Base-by-base conservation (phyloP, 1,284 basidiomycete species). In the Microbotryum scabiosae region DNA sequence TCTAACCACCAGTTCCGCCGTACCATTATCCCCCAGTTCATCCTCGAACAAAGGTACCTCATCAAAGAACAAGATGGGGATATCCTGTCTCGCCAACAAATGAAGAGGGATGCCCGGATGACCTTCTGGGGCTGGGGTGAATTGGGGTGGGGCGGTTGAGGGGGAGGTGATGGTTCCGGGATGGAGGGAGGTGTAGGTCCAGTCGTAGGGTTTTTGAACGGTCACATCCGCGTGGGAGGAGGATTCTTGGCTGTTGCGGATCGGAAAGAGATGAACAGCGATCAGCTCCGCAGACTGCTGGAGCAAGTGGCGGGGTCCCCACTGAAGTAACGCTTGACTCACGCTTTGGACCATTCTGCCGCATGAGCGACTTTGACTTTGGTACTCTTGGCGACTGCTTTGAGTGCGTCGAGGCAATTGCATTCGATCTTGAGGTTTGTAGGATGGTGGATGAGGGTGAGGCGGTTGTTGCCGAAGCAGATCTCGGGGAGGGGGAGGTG, bases 111-210 rank as follows among this genome's bases (percentile, higher is more conserved):
- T 91, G 4, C 69, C 72, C 2, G 63, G 60, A 50, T 73, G 70
- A 3, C 54, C 26, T 1, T 54, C 51, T 12, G 73, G 82, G 83
- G 88, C 12, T 68, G 65, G 44, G 72, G 67, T 26, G 49, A 62
- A 66, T 7, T 47, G 10, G 3, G 59, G 52, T 30, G 32, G 46
- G 36, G 30, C 30, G 8, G 45, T 6, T 4, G 61, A 64, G 14
- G 73, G 64, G 62, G 28, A 20, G 23, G 30, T 51, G 20, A 69
- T 41, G 5, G 86, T 82, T 0, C 94, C 96, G 0, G 84, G 71
- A 72, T 97, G 94, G 1, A 82, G 85, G 3, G 89, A 89, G 0
- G 92, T 96, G 74, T 96, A 98, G 6, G 96, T 98, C 96, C 96
- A 98, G 73, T 99, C 96, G 75, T 90, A 97, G 2, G 86, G 86